Evolutionary conservation across 352 stramenopile species (phyloP).

Genomic region (Pythium graminicola): DNA sequence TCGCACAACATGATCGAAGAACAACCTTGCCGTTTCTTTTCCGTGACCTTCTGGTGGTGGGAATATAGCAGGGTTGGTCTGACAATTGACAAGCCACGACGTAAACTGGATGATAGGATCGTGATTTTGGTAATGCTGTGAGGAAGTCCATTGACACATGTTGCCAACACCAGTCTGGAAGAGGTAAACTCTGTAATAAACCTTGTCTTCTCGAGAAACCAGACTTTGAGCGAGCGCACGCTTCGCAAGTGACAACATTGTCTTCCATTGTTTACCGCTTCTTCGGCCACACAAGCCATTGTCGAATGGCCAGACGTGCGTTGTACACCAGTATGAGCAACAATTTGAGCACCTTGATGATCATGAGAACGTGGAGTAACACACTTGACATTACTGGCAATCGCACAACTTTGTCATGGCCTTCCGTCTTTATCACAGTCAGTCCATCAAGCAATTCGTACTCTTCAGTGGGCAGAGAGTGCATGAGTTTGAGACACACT

Average conservation of each 20-base stretch:
- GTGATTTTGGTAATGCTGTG: conserved; percentile 7
- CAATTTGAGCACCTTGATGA: conserved; percentile 8
- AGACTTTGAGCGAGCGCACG: conserved; percentile 19
- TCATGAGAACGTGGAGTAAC: conserved; percentile 5
- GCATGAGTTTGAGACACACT: neutral
- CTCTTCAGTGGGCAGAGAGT: neutral
- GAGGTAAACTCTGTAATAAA: conserved; percentile 8
- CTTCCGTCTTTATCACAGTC: neutral
- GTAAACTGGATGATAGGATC: conserved; percentile 16
- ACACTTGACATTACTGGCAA: neutral
- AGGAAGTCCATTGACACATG: conserved; percentile 23
- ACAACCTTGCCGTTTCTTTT: conserved; percentile 11
- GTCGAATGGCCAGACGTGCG: conserved; percentile 4
- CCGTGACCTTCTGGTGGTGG: conserved; percentile 17
- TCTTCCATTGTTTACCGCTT: conserved; percentile 11
- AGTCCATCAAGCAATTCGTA: neutral
- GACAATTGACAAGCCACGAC: conserved; percentile 15
- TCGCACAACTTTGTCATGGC: neutral
- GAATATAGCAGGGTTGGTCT: conserved; percentile 18
- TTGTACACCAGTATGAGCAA: conserved; percentile 11
- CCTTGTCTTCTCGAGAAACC: conserved; percentile 6
- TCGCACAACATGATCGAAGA: conserved; percentile 22
- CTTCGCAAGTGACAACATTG: conserved; percentile 15
- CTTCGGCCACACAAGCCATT: conserved; percentile 15
- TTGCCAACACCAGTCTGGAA: conserved; percentile 17